Evolutionary conservation across 305 asterid genomes (phyloP).

Genomic region (Plantago rigida): DNA sequence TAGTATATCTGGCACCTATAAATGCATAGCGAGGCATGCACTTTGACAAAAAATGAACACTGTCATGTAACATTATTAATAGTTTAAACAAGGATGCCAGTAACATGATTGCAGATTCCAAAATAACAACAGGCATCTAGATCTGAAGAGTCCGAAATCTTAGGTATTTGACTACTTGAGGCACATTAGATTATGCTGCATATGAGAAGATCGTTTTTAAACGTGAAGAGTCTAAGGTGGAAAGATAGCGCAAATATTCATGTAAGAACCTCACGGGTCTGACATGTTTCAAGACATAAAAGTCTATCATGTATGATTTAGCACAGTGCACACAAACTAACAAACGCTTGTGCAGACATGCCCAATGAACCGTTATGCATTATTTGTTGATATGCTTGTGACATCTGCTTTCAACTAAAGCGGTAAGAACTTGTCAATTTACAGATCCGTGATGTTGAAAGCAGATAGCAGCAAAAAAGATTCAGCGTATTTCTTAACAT

Average conservation of each 20-base stretch:
- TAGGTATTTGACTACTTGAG: not conserved
- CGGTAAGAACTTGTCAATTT: not conserved
- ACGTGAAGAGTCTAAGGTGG: not conserved
- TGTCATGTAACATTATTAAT: not conserved
- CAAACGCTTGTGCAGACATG: not conserved
- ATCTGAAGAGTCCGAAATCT: not conserved
- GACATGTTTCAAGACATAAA: conserved; percentile 1
- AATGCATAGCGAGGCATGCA: not conserved
- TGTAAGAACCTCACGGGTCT: not conserved
- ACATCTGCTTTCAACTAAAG: too few species aligned
- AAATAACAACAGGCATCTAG: not conserved
- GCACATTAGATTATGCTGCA: not conserved
- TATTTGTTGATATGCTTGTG: too few species aligned
- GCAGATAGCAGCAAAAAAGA: too few species aligned
- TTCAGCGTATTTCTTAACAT: not conserved
- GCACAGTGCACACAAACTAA: not conserved
- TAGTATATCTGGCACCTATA: not conserved
- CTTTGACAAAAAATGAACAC: not conserved
- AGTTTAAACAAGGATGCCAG: not conserved
- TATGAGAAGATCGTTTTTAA: not conserved
- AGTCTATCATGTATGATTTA: not conserved
- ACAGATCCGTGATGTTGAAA: too few species aligned
- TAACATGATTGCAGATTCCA: not conserved
- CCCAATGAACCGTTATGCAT: not conserved
- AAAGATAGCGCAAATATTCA: not conserved